These are phyloP conservation scores for Ceratobasidium sp. DNA, from an alignment of 1,284 basidiomycete genomes.

Conservation along the genomic window DNA sequence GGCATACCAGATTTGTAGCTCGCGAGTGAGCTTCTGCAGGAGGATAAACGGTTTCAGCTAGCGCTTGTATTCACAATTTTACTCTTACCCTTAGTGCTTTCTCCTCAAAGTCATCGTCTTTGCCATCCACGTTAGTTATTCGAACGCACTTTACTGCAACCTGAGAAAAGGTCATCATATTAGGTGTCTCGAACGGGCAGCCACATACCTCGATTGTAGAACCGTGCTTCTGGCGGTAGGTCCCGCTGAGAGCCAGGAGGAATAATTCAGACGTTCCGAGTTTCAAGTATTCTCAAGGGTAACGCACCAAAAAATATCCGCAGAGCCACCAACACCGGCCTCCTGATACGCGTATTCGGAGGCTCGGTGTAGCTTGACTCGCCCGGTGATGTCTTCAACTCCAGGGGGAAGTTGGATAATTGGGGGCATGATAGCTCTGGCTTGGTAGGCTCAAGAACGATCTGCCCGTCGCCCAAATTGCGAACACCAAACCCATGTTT, in stretches of 20 bases:
- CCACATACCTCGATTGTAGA: constrained; percentile 2
- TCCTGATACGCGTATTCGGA: constrained; percentile 11
- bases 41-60: background rate
- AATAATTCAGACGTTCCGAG: no score
- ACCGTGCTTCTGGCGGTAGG: background rate
- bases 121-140: background rate
- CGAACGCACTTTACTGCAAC: constrained; percentile 34
- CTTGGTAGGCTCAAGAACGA: background rate
- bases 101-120: background rate
- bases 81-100: constrained; percentile 19
- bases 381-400: constrained; percentile 26
- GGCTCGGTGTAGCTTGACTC: background rate
- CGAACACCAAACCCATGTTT: background rate
- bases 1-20: constrained; percentile 35
- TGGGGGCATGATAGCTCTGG: background rate
- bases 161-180: background rate
- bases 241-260: background rate
- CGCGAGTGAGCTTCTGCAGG: constrained; percentile 30
- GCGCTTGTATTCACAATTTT: background rate
- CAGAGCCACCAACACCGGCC: constrained; percentile 37
- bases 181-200: background rate
- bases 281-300: background rate
- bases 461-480: constrained; percentile 4
- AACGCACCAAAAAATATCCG: constrained; percentile 36
- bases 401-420: background rate